Conservation (phyloP, 2,329 filamentous ascomycete genomes). For the Ascochyta viciae-villosae region DNA sequence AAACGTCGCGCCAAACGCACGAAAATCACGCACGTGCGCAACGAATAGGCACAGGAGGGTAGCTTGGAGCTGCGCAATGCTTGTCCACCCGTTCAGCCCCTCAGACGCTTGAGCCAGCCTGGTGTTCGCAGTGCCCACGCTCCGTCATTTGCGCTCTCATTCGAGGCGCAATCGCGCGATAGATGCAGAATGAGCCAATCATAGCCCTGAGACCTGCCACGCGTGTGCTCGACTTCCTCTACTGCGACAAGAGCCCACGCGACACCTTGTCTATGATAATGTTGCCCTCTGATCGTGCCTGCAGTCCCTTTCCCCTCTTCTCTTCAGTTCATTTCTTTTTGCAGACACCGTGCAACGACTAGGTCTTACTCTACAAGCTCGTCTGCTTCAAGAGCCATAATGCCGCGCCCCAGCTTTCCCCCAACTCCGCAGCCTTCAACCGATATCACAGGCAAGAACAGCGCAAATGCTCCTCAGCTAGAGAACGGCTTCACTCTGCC, state of each 20-base stretch:
- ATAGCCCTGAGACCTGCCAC: constrained; percentile 19
- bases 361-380: constrained; percentile 15
- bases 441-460: constrained; percentile 77
- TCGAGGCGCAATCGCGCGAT: constrained; percentile 29
- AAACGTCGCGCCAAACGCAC: neutral
- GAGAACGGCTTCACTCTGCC: constrained; percentile 78
- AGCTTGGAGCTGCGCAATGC: constrained; percentile 8
- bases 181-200: constrained; percentile 28
- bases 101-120: constrained; percentile 20
- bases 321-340: constrained; percentile 5
- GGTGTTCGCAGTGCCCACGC: constrained; percentile 32
- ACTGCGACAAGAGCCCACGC: constrained; percentile 40
- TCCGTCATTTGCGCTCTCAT: constrained; percentile 33
- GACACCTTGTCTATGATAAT: constrained; percentile 36
- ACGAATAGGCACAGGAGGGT: constrained; percentile 12
- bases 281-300: constrained; percentile 19
- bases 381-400: constrained; percentile 48
- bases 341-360: constrained; percentile 17
- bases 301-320: constrained; percentile 19
- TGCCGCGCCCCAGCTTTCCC: constrained; percentile 70
- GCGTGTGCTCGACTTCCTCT: constrained; percentile 26
- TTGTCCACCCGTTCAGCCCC: constrained; percentile 26
- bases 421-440: constrained; percentile 82
- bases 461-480: constrained; percentile 64
- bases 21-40: constrained; percentile 19